Conservation (phyloP, 805 yeast species). For the Candida sphagnicola region DNA sequence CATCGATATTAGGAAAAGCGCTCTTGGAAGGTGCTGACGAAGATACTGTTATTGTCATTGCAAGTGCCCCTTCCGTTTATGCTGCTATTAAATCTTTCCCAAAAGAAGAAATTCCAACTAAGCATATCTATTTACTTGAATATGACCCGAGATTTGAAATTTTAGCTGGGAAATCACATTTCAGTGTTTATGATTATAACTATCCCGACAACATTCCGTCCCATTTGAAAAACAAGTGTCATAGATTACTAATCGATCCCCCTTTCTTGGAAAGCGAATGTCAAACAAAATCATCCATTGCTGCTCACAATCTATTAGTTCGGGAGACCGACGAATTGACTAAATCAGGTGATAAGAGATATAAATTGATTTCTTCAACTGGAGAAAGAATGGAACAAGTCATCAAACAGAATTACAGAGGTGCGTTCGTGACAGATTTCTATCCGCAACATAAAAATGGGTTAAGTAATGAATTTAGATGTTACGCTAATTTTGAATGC, state of each 20-base stretch:
- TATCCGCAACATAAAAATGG: constrained; percentile 82
- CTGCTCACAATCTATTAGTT: constrained; percentile 55
- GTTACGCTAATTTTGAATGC: constrained; percentile 78
- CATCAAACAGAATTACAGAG: constrained; percentile 62
- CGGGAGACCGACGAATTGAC: constrained; percentile 37
- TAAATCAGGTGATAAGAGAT: constrained; percentile 34
- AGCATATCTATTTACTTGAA: constrained; percentile 72
- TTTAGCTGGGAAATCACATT: constrained; percentile 64
- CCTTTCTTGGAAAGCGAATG: constrained; percentile 83
- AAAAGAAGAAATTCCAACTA: constrained; percentile 51
- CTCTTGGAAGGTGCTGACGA: constrained; percentile 73
- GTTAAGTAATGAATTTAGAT: constrained; percentile 80
- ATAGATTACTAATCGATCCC: constrained; percentile 78
- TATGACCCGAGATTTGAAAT: constrained; percentile 73
- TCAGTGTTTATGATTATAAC: constrained; percentile 72
- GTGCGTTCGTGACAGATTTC: constrained; percentile 59
- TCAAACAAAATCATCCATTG: constrained; percentile 56
- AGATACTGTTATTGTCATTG: constrained; percentile 67
- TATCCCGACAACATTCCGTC: constrained; percentile 60
- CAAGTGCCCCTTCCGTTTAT: constrained; percentile 89
- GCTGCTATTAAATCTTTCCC: constrained; percentile 65
- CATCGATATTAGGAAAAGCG: constrained; percentile 63
- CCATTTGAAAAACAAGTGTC: constrained; percentile 55
- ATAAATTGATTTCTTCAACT: constrained; percentile 69
- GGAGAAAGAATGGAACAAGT: constrained; percentile 82